A percentile compares a stretch with the other conserved stretches of the same genome.
phyloP scores from a whole-genome alignment of 768 basidiomycete species.

The Phlebiopsis gigantea region DNA sequence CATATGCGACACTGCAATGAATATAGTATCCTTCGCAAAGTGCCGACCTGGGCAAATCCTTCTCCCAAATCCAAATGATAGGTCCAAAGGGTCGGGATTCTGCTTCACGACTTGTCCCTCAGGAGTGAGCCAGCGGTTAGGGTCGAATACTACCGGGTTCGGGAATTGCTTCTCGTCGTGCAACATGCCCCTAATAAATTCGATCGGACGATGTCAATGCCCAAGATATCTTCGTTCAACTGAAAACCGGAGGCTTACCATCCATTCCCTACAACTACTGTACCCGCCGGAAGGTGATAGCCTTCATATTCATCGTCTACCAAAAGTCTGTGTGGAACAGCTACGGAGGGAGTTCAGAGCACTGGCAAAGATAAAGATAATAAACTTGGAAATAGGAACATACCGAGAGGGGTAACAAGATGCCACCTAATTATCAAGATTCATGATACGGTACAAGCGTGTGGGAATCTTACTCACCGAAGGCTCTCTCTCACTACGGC shows the following conservation, averaged over 20 bases:
- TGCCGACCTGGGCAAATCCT: constrained; percentile 22
- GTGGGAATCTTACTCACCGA: neutral
- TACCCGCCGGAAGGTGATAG: neutral
- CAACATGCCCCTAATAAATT: constrained; percentile 33
- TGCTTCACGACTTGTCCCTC: constrained; percentile 10
- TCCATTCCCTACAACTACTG: neutral
- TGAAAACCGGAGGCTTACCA: neutral
- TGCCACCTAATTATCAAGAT: neutral
- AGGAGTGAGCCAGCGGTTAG: constrained; percentile 13
- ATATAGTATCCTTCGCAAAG: constrained; percentile 37
- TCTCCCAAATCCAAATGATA: constrained; percentile 15
- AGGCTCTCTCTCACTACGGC: neutral
- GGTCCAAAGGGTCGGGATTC: constrained; percentile 4
- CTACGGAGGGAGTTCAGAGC: neutral
- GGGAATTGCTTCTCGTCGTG: constrained; percentile 32
- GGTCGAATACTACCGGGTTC: constrained; percentile 24
- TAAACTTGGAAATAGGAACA: too few relatives aligned
- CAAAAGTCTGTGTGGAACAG: neutral
- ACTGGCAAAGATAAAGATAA: neutral
- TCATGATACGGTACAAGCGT: neutral
- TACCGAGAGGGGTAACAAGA: neutral
- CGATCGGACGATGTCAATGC: too few relatives aligned
- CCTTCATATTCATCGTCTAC: neutral
- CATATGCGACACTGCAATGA: constrained; percentile 38
- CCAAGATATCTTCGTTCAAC: neutral